These are phyloP conservation scores for Parafenestella ontariensis DNA, from an alignment of 2,329 filamentous ascomycete species.

Conservation along the genomic window DNA sequence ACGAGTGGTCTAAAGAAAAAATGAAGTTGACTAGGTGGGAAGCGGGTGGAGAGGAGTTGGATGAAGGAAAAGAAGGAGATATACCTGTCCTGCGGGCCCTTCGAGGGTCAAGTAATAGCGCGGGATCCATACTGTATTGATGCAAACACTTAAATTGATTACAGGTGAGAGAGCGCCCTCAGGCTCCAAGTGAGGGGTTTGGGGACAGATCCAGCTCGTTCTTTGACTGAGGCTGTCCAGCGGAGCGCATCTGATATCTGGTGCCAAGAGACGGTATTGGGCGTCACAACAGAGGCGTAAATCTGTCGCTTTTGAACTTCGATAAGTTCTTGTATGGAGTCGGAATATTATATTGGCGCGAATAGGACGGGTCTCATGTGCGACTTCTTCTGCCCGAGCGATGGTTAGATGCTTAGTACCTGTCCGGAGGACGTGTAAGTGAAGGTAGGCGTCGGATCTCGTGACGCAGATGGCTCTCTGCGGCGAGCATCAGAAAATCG, in stretches of 20 bases:
- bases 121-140: conserved; percentile 29
- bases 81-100: conserved; percentile 35
- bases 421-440: conserved; percentile 30
- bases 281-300: conserved; percentile 11
- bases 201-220: conserved; percentile 12
- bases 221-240: conserved; percentile 13
- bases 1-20: neutral
- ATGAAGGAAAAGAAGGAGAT: conserved; percentile 7
- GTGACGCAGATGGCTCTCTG: conserved; percentile 16
- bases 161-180: conserved; percentile 18
- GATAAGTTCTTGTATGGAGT: neutral
- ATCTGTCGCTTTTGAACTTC: neutral
- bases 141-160: conserved; percentile 5
- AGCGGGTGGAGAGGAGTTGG: neutral
- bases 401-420: conserved; percentile 18
- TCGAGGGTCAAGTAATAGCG: conserved; percentile 35
- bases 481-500: conserved; percentile 20
- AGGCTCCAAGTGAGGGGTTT: conserved; percentile 2
- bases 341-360: neutral
- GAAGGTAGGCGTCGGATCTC: conserved; percentile 29
- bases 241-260: conserved; percentile 20
- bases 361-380: neutral
- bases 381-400: conserved; percentile 1
- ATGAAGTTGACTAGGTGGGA: neutral
- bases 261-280: conserved; percentile 20